phyloP scores from a whole-genome alignment of 2,329 filamentous ascomycete species.

The Fusarium metavorans region DNA sequence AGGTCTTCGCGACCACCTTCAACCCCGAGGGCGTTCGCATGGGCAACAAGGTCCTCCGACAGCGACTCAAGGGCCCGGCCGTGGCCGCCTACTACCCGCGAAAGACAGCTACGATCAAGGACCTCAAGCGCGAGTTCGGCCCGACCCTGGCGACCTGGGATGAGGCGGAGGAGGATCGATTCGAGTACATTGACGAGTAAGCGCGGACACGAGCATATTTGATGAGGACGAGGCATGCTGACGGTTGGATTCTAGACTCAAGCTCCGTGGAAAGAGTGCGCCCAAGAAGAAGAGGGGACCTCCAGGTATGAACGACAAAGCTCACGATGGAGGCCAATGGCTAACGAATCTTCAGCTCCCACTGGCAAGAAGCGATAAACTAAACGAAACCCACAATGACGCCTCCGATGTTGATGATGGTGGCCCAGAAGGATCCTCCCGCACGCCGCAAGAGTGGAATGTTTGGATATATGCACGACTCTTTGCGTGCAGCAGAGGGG shows the following conservation, averaged over 20 bases:
- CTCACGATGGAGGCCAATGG: background rate
- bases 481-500: background rate
- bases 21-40: constrained; percentile 86
- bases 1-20: constrained; percentile 90
- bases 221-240: constrained; percentile 37
- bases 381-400: constrained; percentile 28
- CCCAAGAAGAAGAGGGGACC: constrained; percentile 86
- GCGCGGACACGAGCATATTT: constrained; percentile 37
- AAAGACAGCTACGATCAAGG: constrained; percentile 76
- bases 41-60: constrained; percentile 92
- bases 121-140: constrained; percentile 77
- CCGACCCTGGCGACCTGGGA: constrained; percentile 77
- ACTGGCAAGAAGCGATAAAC: constrained; percentile 48
- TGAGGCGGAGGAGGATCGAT: constrained; percentile 81
- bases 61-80: constrained; percentile 85
- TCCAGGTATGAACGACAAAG: constrained; percentile 47
- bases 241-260: constrained; percentile 65
- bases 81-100: constrained; percentile 91
- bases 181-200: constrained; percentile 78
- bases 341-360: constrained; percentile 42
- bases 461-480: background rate
- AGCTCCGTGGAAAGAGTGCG: constrained; percentile 84
- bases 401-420: constrained; percentile 13
- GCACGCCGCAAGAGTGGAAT: background rate
- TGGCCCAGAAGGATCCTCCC: background rate